Evolutionary conservation across 1,139 yeast species (phyloP), one percentile per base, ranked within the genome.

Genomic region (Nakaseomyces kungkrabaensis): DNA sequence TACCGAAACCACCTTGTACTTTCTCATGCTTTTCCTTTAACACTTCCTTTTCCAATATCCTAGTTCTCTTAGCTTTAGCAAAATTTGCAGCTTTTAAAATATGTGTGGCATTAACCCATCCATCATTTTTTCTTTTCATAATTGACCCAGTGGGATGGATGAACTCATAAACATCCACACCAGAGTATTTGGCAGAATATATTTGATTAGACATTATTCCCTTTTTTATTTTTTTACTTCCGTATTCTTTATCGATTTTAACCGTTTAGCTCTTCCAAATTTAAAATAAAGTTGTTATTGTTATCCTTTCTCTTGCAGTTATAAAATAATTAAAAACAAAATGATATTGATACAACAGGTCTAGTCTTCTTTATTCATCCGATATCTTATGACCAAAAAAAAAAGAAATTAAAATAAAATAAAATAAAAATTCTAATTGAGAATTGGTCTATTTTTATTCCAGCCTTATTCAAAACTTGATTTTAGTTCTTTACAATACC

Each of bases 71-170:
- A 1, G 97, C 96, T 67, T 90, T 90, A 54, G 96, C 96, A 65
- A 90, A 89, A 62, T 88, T 85, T 48, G 97, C 96, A 47, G 94
- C 90, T 66, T 92, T 90, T 53, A 92, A 74, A 46, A 92, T 89
- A 69, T 92, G 97, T 26, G 98, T 92, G n/a, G 97, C 97, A 70
- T 92, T 92, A 50, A 90, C 95, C 95, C 97, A 89, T 52, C 88
- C 89, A 66, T 92, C 97, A 43, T 76, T 74, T 57, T 87, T 82
- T 53, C 97, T 74, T 66, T 97, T 80, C 98, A 92, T 92, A 26
- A 92, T 88, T 8, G 97, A 90, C 31, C 89, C 85, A 49, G 85
- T 84, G 50, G 85, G 81, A 59, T 84, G 81, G 37, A 81, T 74
- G 59, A 86, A 82, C 72, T 92, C 98, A 63, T 84, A 86, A 42